Conservation (phyloP, 2,329 filamentous ascomycete species). For the Fusarium subtropicale region DNA sequence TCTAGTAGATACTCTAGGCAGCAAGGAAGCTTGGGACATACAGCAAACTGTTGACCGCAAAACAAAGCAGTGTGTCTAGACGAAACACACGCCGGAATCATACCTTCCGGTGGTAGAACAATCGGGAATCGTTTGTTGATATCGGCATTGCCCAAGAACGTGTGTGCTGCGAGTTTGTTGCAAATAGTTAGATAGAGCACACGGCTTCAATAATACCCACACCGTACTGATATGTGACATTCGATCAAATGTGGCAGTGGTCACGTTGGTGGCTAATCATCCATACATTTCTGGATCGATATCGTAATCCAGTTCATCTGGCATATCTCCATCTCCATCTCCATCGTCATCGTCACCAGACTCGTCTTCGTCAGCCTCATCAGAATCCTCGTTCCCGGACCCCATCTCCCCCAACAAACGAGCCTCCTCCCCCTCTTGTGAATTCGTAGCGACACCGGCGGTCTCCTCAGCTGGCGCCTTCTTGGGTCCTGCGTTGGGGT, state of each 20-base stretch:
- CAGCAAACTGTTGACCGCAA: neutral
- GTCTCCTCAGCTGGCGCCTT: slow-evolving; percentile 29
- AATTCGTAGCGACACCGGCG: slow-evolving; percentile 29
- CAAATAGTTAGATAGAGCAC: neutral
- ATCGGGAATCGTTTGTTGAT: neutral
- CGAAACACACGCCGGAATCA: neutral
- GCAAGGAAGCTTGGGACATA: too few species aligned
- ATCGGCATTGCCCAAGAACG: neutral
- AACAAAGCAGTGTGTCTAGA: neutral
- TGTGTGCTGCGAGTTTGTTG: neutral
- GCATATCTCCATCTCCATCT: slow-evolving; percentile 35
- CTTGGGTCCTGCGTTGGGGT: slow-evolving; percentile 39
- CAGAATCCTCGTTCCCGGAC: slow-evolving; percentile 46
- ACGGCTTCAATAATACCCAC: neutral
- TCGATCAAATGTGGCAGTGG: neutral
- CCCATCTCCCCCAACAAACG: slow-evolving; percentile 42
- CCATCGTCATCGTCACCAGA: slow-evolving; percentile 45
- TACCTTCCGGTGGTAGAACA: neutral
- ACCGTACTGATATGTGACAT: too few species aligned
- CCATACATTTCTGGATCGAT: slow-evolving; percentile 6
- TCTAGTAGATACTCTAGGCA: neutral
- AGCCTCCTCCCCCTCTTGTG: slow-evolving; percentile 45
- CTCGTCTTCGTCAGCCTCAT: slow-evolving; percentile 48
- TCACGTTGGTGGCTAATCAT: neutral
- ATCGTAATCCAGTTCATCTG: slow-evolving; percentile 10